Conservation (phyloP, 805 yeast species). For the Starmerella riodocensis region DNA sequence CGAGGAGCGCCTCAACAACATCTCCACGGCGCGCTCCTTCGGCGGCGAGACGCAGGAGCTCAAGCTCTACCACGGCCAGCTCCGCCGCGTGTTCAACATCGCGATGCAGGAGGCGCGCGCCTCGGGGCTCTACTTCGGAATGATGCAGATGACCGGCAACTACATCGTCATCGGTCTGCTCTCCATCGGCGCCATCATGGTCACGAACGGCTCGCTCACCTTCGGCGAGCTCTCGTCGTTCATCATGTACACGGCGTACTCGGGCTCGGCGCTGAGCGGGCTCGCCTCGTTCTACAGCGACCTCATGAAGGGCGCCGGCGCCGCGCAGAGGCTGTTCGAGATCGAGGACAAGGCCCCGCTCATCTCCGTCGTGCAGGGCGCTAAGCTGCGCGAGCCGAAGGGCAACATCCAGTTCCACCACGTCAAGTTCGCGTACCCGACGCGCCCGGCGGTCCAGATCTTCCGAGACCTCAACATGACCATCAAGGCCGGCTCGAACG, state of each 20-base stretch:
- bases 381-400: slow-evolving; percentile 27
- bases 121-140: slow-evolving; percentile 62
- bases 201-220: slow-evolving; percentile 58
- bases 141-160: slow-evolving; percentile 77
- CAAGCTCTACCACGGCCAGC: slow-evolving; percentile 57
- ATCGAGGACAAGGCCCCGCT: slow-evolving; percentile 63
- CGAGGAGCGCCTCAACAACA: slow-evolving; percentile 78
- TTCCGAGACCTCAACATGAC: slow-evolving; percentile 48
- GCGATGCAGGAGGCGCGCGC: slow-evolving; percentile 71
- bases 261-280: slow-evolving; percentile 87
- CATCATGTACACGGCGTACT: slow-evolving; percentile 88
- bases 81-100: slow-evolving; percentile 47
- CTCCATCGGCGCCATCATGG: slow-evolving; percentile 71
- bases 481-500: slow-evolving; percentile 69
- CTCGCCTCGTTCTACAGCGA: slow-evolving; percentile 84
- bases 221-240: slow-evolving; percentile 85
- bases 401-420: slow-evolving; percentile 45
- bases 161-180: slow-evolving; percentile 62
- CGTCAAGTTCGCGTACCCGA: slow-evolving; percentile 68
- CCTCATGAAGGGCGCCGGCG: slow-evolving; percentile 94
- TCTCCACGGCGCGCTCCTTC: slow-evolving; percentile 79
- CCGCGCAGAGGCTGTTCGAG: slow-evolving; percentile 84
- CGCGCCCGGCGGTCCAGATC: slow-evolving; percentile 58
- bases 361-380: slow-evolving; percentile 56
- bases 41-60: slow-evolving; percentile 75